These are phyloP conservation scores for Tolypocladium album DNA, from an alignment of 2,329 filamentous ascomycete genomes.

Conservation along the genomic window DNA sequence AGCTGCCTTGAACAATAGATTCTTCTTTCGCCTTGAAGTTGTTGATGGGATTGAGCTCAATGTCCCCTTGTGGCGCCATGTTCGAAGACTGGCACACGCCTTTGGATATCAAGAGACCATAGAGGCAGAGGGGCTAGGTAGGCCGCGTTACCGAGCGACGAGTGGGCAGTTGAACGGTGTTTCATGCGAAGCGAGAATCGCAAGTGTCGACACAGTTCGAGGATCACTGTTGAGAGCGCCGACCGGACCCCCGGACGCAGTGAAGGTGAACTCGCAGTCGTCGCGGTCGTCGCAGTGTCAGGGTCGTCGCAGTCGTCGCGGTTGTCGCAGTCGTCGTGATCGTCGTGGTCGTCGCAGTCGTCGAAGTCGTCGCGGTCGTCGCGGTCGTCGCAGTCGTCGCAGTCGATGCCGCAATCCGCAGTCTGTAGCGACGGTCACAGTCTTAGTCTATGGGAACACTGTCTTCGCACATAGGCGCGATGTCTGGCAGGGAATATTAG, in stretches of 20 bases:
- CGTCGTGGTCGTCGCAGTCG: background rate
- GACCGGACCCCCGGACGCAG: background rate
- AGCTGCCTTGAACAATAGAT: constrained; percentile 37
- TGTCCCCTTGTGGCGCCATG: constrained; percentile 29
- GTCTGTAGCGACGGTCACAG: background rate
- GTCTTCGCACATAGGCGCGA: background rate
- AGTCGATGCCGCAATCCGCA: background rate
- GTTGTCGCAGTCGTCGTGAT: no score
- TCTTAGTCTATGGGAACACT: background rate
- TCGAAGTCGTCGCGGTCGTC: no score
- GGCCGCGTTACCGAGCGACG: background rate
- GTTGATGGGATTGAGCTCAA: constrained; percentile 47
- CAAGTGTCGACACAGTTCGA: background rate
- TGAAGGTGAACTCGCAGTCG: background rate
- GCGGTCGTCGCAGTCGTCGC: background rate
- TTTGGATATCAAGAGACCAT: background rate
- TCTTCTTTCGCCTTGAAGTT: constrained; percentile 50
- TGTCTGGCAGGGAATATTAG: background rate
- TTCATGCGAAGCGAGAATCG: background rate
- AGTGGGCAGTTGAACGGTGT: background rate
- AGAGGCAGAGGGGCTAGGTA: background rate
- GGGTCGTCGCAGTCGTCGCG: background rate
- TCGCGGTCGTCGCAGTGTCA: background rate
- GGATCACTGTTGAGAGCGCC: background rate
- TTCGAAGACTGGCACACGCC: background rate